Base-by-base conservation (phyloP, 768 basidiomycete species). In the Tremella mesenterica region DNA sequence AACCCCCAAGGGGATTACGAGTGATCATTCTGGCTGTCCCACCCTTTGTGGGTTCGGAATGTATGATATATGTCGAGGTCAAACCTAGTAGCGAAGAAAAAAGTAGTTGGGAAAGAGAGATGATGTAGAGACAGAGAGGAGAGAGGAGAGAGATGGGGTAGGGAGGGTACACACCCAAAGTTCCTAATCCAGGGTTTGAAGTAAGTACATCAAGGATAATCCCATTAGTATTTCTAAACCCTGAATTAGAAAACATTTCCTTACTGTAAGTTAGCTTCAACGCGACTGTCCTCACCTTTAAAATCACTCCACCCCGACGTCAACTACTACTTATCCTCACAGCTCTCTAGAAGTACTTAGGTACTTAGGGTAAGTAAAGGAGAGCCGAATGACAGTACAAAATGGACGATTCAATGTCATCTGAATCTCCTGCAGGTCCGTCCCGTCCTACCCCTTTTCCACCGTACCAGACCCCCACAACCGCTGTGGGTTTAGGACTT, bases 1-100 rank as follows among this genome's bases (percentile, higher is more conserved):
- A 27, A 46, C 34, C 52, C 59, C 59, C 56, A 52, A 56, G 52
- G 56, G 56, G 59, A 61, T 51, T 43, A 39, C 59, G 59, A 54
- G 48, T 51, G 59, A 61, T 61, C 59, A 61, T 61, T 8, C 10
- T 56, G 39, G 30, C 20, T 7, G 26, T 18, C 38, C 23, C 38
- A 23, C n/a, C 38, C n/a, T 23, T 41, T 16, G 4, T 5, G 14
- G 38, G 14, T 23, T 41, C n/a, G 6, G n/a, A 16, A 5, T 23
- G 23, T 8, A 23, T 41, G 38, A 16, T n/a, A 8, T 8, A 5
- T 41, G 38, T n/a, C 38, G 33, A 34, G 12, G 38, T n/a, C 38
- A 18, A 5, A 8, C n/a, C 14, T 16, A 23, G n/a, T n/a, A 41
- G 23, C 23, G 38, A 14, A 10, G 38, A 5, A 41, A 41, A 23